Conservation (phyloP, 345 rosid species). For the Carallia brachiata region DNA sequence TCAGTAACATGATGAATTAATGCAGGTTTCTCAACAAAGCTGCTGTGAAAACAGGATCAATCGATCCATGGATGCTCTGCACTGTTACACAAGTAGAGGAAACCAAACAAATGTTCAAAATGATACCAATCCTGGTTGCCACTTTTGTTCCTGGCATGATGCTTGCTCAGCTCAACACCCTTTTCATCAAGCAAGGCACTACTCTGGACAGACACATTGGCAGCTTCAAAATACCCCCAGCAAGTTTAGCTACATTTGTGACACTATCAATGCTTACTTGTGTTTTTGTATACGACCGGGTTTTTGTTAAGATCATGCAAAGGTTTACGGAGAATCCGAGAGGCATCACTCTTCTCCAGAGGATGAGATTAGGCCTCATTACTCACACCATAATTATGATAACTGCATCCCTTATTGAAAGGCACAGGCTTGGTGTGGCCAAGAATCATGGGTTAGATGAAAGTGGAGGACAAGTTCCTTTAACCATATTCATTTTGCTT, state of each 20-base stretch:
- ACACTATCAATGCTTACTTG: constrained; percentile 59
- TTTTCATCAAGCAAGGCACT: constrained; percentile 91
- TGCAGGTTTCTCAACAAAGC: constrained; percentile 73
- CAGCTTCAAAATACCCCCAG: constrained; percentile 65
- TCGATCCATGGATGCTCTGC: constrained; percentile 59
- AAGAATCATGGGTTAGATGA: constrained; percentile 44
- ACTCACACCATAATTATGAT: constrained; percentile 62
- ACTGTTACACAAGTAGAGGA: constrained; percentile 89
- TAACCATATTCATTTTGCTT: constrained; percentile 61
- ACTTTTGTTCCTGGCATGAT: constrained; percentile 84
- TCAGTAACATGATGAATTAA: background rate
- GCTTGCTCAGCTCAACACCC: constrained; percentile 69
- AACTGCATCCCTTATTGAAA: constrained; percentile 52
- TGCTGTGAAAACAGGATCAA: constrained; percentile 53
- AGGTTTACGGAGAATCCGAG: constrained; percentile 62
- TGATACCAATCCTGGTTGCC: constrained; percentile 68
- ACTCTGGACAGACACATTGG: constrained; percentile 62
- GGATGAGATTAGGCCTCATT: constrained; percentile 68
- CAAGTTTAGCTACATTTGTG: constrained; percentile 59
- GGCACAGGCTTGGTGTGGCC: constrained; percentile 54
- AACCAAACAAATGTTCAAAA: constrained; percentile 85
- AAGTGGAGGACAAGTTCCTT: constrained; percentile 51
- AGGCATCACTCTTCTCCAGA: constrained; percentile 73
- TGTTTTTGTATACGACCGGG: constrained; percentile 58
- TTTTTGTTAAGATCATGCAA: constrained; percentile 42